These are phyloP conservation scores for Podospora tetraspora DNA, from an alignment of 495 filamentous ascomycete genomes.

Conservation along the genomic window DNA sequence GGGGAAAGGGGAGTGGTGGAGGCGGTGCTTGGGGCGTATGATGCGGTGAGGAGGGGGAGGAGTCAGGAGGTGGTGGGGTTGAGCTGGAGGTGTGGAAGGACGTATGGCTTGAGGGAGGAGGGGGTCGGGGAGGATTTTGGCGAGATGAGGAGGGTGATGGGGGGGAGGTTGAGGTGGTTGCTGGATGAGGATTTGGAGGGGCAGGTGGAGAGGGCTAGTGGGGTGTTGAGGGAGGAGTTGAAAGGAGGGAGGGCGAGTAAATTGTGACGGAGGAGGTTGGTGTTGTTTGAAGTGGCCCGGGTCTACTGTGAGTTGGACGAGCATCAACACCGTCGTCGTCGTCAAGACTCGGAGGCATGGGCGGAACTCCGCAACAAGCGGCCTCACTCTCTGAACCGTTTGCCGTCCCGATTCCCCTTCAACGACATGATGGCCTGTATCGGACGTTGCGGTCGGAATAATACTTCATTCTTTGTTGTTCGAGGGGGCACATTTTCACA, in stretches of 20 bases:
- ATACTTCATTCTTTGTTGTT: no score
- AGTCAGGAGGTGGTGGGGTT: slow-evolving; percentile 21
- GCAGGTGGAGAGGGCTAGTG: background rate
- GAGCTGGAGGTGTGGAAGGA: background rate
- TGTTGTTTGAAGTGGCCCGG: no score
- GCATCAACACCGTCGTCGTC: no score
- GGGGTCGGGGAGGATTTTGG: slow-evolving; percentile 7
- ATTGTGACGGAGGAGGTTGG: background rate
- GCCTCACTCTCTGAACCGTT: background rate
- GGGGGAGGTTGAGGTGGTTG: slow-evolving; percentile 5
- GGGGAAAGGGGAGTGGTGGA: slow-evolving; percentile 39
- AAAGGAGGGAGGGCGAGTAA: background rate
- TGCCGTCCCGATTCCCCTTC: no score
- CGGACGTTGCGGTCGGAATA: background rate
- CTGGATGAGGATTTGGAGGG: slow-evolving; percentile 6
- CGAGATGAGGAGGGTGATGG: slow-evolving; percentile 4
- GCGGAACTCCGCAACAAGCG: background rate
- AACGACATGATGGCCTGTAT: background rate
- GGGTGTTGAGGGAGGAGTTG: background rate
- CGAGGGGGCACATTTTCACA: no score
- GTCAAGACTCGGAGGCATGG: background rate
- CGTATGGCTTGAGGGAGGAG: slow-evolving; percentile 6
- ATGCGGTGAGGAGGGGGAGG: slow-evolving; percentile 50
- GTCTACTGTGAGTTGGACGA: no score
- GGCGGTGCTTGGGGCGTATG: slow-evolving; percentile 55